phyloP scores from a whole-genome alignment of 2,329 filamentous ascomycete genomes.

The Nigrograna mackinnonii region DNA sequence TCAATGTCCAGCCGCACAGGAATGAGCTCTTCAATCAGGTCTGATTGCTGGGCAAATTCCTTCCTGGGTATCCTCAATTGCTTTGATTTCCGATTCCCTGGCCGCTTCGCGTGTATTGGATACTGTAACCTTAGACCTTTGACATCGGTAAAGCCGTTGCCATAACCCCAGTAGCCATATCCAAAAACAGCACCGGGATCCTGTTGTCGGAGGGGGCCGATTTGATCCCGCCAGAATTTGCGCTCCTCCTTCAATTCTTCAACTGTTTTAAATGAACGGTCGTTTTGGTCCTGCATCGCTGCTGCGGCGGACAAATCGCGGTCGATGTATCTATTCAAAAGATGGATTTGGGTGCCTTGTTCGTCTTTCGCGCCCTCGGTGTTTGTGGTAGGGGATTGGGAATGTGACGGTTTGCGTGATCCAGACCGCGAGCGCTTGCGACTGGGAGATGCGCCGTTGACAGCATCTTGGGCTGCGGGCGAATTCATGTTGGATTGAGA shows the following conservation, averaged over 20 bases:
- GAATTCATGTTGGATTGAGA: slow-evolving; percentile 25
- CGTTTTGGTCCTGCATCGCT: slow-evolving; percentile 54
- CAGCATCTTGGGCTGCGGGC: slow-evolving; percentile 36
- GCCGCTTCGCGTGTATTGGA: slow-evolving; percentile 73
- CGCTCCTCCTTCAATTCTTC: slow-evolving; percentile 47
- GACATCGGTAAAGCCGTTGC: slow-evolving; percentile 79
- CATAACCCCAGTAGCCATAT: slow-evolving; percentile 82
- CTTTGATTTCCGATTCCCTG: slow-evolving; percentile 75
- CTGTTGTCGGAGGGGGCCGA: slow-evolving; percentile 63
- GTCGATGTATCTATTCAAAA: slow-evolving; percentile 67
- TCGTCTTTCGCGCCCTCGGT: slow-evolving; percentile 45
- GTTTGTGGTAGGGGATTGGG: slow-evolving; percentile 30
- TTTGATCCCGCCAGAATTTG: slow-evolving; percentile 29
- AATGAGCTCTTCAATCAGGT: slow-evolving; percentile 88
- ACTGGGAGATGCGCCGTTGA: slow-evolving; percentile 55
- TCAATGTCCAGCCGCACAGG: slow-evolving; percentile 92
- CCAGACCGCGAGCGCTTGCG: slow-evolving; percentile 65
- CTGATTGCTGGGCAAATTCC: slow-evolving; percentile 78
- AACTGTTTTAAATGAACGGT: slow-evolving; percentile 66
- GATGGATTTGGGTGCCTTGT: slow-evolving; percentile 9
- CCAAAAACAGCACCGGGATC: slow-evolving; percentile 66
- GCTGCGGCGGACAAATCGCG: slow-evolving; percentile 64
- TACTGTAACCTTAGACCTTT: slow-evolving; percentile 72
- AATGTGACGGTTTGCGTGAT: slow-evolving; percentile 53
- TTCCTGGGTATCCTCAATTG: slow-evolving; percentile 72